phyloP scores from a whole-genome alignment of 176 grass and related monocot genomes.

The Carex littledalei region DNA sequence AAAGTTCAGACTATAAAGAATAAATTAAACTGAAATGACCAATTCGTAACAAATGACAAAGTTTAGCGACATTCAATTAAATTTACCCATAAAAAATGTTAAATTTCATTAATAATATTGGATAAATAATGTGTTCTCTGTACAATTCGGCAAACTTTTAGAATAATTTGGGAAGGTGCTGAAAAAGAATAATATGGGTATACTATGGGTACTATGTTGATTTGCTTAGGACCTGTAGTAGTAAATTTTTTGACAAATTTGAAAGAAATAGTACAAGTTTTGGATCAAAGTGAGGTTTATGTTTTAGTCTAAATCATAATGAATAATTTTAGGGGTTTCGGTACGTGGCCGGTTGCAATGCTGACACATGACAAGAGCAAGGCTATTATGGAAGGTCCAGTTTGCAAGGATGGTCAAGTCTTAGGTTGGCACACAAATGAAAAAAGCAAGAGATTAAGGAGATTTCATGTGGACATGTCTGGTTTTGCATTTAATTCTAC shows the following conservation, averaged over 20 bases:
- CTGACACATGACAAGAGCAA: constrained; percentile 46
- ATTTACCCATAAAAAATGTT: too few species aligned
- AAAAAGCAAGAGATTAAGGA: constrained; percentile 61
- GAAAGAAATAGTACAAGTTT: background rate
- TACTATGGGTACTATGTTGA: too few species aligned
- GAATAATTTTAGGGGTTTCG: constrained; percentile 60
- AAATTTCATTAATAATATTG: too few species aligned
- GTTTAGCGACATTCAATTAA: too few species aligned
- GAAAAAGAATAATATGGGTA: too few species aligned
- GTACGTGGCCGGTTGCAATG: constrained; percentile 87
- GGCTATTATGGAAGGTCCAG: constrained; percentile 66
- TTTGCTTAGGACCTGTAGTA: background rate
- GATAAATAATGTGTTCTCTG: too few species aligned
- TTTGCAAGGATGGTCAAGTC: constrained; percentile 70
- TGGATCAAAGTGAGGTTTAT: background rate
- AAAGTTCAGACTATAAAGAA: too few species aligned
- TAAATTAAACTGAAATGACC: too few species aligned
- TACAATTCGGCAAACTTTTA: too few species aligned
- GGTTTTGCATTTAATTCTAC: constrained; percentile 98
- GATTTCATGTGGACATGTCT: constrained; percentile 94
- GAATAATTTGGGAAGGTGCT: too few species aligned
- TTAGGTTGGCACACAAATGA: constrained; percentile 86
- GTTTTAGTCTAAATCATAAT: background rate
- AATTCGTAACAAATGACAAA: too few species aligned
- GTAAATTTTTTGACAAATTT: background rate